These are phyloP conservation scores for Aspergillus terreus DNA, from an alignment of 2,329 filamentous ascomycete genomes.

Conservation along the genomic window DNA sequence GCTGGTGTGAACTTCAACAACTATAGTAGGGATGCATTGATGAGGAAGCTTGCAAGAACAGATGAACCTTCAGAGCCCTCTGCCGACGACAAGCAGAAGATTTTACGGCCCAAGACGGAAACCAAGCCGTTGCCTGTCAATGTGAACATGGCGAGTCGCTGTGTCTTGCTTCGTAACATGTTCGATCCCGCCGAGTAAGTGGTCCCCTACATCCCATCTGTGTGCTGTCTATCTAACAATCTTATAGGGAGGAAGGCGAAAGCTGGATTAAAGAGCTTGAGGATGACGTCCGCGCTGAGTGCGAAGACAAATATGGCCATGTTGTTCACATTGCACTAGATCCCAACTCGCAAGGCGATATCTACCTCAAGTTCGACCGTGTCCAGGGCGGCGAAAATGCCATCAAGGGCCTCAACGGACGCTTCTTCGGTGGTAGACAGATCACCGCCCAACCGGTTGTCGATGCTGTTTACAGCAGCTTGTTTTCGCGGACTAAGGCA, in stretches of 20 bases:
- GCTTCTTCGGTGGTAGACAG: conserved; percentile 88
- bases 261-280: conserved; percentile 90
- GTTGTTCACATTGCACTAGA: conserved; percentile 97
- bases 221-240: conserved; percentile 29
- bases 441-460: conserved; percentile 95
- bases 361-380: conserved; percentile 97
- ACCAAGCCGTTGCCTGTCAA: conserved; percentile 75
- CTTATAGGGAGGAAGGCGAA: conserved; percentile 73
- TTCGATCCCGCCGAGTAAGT: conserved; percentile 87
- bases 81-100: conserved; percentile 65
- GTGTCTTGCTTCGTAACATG: conserved; percentile 92
- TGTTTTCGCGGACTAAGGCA: conserved; percentile 82
- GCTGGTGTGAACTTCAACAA: conserved; percentile 99
- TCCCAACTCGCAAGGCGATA: conserved; percentile 88
- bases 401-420: conserved; percentile 94
- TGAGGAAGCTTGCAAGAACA: conserved; percentile 96
- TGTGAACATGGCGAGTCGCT: conserved; percentile 88
- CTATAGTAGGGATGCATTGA: conserved; percentile 96
- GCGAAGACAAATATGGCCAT: conserved; percentile 91
- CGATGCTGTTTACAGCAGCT: conserved; percentile 96
- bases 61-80: conserved; percentile 67
- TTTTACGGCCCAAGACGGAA: conserved; percentile 75
- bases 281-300: conserved; percentile 88
- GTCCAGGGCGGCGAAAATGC: conserved; percentile 94
- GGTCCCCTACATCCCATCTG: background rate